These are phyloP conservation scores for Hysterangium stoloniferum DNA, from an alignment of 768 basidiomycete species.

Conservation along the genomic window DNA sequence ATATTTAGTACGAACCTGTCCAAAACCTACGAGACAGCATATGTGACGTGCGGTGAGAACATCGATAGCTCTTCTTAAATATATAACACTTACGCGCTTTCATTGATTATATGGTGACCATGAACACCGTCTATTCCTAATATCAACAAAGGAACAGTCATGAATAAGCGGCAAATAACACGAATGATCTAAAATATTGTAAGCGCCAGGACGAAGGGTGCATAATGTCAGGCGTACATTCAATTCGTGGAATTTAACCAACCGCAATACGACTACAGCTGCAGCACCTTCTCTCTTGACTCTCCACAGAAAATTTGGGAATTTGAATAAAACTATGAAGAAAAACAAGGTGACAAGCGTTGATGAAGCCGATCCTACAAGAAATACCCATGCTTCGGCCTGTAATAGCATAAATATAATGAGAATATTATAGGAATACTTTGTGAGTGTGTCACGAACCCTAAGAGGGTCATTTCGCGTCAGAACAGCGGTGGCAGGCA, in stretches of 20 bases:
- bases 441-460: slow-evolving; percentile 31
- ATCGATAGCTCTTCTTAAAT: too few relatives aligned
- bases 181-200: slow-evolving; percentile 46
- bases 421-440: background rate
- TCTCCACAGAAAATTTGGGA: slow-evolving; percentile 61
- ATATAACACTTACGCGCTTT: slow-evolving; percentile 42
- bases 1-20: slow-evolving; percentile 35
- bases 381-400: slow-evolving; percentile 70
- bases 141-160: slow-evolving; percentile 59
- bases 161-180: slow-evolving; percentile 68
- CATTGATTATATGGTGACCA: slow-evolving; percentile 41
- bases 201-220: background rate
- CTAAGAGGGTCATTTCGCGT: slow-evolving; percentile 50
- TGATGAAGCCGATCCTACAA: slow-evolving; percentile 60
- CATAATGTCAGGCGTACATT: slow-evolving; percentile 71
- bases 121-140: slow-evolving; percentile 58
- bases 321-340: slow-evolving; percentile 61
- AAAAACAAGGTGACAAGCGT: slow-evolving; percentile 62
- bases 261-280: slow-evolving; percentile 63
- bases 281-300: slow-evolving; percentile 70
- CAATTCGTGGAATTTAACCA: slow-evolving; percentile 67
- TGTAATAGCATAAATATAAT: slow-evolving; percentile 21
- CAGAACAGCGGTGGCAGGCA: slow-evolving; percentile 63
- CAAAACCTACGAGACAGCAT: slow-evolving; percentile 39
- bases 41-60: background rate